Conservation (phyloP, 495 filamentous ascomycete genomes). For the Podospora australis region DNA sequence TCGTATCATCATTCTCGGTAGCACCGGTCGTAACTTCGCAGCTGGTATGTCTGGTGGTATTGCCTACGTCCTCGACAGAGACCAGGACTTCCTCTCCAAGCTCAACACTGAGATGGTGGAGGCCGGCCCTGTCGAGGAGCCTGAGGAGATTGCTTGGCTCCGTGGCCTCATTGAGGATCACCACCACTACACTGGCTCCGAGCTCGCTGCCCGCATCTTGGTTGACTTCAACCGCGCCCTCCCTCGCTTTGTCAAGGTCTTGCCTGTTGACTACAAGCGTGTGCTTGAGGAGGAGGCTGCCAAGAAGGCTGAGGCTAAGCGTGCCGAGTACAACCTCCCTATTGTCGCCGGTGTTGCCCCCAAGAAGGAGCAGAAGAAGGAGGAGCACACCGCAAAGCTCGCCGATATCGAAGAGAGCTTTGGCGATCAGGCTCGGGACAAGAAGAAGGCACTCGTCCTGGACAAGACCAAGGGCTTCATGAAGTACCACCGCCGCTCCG, state of each 20-base stretch:
- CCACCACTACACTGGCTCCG: constrained; percentile 98
- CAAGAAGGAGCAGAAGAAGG: constrained; percentile 47
- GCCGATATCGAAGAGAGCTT: constrained; percentile 95
- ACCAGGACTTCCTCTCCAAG: constrained; percentile 87
- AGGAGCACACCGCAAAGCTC: constrained; percentile 73
- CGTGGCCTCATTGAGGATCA: constrained; percentile 96
- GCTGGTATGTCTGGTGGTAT: constrained; percentile 99
- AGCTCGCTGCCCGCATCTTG: constrained; percentile 89
- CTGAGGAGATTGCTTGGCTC: constrained; percentile 86
- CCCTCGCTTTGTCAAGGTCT: constrained; percentile 85
- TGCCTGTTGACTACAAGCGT: constrained; percentile 97
- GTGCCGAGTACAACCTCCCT: constrained; percentile 76
- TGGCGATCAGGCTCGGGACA: constrained; percentile 75
- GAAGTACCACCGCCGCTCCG: constrained; percentile 90
- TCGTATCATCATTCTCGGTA: constrained; percentile 81
- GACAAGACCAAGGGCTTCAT: constrained; percentile 99
- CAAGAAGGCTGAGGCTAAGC: constrained; percentile 78
- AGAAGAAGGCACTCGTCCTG: constrained; percentile 90
- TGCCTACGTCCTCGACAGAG: constrained; percentile 90
- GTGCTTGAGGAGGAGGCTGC: constrained; percentile 79
- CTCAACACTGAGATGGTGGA: constrained; percentile 99
- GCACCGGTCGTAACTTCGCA: constrained; percentile 97
- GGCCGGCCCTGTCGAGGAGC: constrained; percentile 79
- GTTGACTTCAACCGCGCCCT: constrained; percentile 96
- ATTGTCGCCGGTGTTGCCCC: constrained; percentile 55